Conservation (phyloP, 306 rosid species). For the Cicer bijugum region DNA sequence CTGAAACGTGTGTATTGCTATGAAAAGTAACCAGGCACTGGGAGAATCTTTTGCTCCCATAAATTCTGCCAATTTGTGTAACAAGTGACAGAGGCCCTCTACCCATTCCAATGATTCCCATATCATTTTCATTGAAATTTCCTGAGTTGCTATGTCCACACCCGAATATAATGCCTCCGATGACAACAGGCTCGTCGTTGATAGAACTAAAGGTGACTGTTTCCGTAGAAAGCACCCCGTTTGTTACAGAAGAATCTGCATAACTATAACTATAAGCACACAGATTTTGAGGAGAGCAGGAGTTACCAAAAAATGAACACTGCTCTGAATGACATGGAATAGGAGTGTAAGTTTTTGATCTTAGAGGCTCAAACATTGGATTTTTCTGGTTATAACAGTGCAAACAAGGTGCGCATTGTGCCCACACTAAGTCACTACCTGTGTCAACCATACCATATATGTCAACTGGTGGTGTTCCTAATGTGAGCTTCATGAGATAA, state of each 20-base stretch:
- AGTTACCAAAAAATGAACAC: conserved; percentile 42
- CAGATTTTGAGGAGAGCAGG: conserved; percentile 50
- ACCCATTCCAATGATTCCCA: conserved; percentile 66
- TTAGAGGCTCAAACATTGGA: conserved; percentile 56
- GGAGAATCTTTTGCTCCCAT: conserved; percentile 60
- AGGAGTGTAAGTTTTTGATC: conserved; percentile 51
- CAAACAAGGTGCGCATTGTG: conserved; percentile 59
- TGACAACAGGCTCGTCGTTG: conserved; percentile 31
- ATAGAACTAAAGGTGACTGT: conserved; percentile 42
- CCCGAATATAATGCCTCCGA: conserved; percentile 52
- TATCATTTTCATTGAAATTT: conserved; percentile 59
- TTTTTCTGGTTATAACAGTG: conserved; percentile 55
- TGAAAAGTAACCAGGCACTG: conserved; percentile 63
- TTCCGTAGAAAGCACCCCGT: conserved; percentile 58
- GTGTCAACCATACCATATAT: conserved; percentile 63
- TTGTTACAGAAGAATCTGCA: conserved; percentile 48
- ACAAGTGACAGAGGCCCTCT: conserved; percentile 64
- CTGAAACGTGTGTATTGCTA: conserved; percentile 50
- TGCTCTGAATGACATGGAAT: conserved; percentile 55
- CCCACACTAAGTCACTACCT: conserved; percentile 68
- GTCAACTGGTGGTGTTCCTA: conserved; percentile 63
- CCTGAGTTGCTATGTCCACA: conserved; percentile 64
- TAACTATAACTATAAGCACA: conserved; percentile 56
- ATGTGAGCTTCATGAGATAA: conserved; percentile 57
- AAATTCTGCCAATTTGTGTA: conserved; percentile 52